Conservation (phyloP, 805 yeast genomes). For the Lipomyces orientalis region DNA sequence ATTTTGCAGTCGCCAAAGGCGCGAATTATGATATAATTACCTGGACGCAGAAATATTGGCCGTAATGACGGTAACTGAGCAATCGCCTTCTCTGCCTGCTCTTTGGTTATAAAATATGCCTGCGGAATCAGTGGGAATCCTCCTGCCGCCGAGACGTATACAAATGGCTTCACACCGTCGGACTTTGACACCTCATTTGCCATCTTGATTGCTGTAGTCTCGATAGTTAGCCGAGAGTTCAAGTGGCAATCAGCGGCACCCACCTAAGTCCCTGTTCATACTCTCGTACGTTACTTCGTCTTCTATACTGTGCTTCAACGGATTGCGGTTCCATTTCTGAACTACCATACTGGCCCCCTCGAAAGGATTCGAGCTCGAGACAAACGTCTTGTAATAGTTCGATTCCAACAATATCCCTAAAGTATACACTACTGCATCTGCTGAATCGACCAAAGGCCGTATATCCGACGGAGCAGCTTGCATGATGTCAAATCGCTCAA, state of each 20-base stretch:
- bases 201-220: slow-evolving; percentile 21
- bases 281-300: slow-evolving; percentile 25
- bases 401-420: slow-evolving; percentile 32
- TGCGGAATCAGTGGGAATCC: slow-evolving; percentile 27
- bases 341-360: slow-evolving; percentile 24
- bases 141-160: slow-evolving; percentile 33
- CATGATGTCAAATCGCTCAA: slow-evolving; percentile 21
- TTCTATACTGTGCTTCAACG: slow-evolving; percentile 28
- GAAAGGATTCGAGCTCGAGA: slow-evolving; percentile 20
- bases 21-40: not conserved
- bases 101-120: slow-evolving; percentile 29
- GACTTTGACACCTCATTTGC: slow-evolving; percentile 22
- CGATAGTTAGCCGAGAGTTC: not conserved
- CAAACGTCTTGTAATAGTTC: slow-evolving; percentile 31
- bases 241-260: not conserved
- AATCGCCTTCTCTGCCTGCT: slow-evolving; percentile 28
- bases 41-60: slow-evolving; percentile 33
- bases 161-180: slow-evolving; percentile 26
- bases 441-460: slow-evolving; percentile 12
- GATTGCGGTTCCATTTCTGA: slow-evolving; percentile 31
- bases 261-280: slow-evolving; percentile 34
- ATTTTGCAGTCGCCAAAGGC: not conserved
- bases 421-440: slow-evolving; percentile 32
- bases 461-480: slow-evolving; percentile 18
- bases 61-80: slow-evolving; percentile 18